A percentile compares a stretch with the other conserved stretches of the same genome.
These are phyloP conservation scores for Agaricus subrufescens DNA, from an alignment of 768 basidiomycete species.

Conservation along the genomic window DNA sequence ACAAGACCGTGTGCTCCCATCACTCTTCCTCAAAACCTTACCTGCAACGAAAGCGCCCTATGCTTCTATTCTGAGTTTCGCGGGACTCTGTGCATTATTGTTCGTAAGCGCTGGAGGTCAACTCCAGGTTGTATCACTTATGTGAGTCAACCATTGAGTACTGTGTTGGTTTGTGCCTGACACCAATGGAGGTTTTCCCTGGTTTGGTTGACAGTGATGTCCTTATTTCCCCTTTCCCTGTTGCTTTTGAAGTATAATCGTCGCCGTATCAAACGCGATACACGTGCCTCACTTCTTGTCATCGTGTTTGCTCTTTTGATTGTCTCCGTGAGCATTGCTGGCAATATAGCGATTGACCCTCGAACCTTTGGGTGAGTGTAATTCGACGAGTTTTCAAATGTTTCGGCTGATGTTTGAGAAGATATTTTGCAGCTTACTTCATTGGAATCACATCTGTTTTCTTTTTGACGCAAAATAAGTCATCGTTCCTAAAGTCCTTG, in stretches of 20 bases:
- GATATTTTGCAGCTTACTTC: slow-evolving; percentile 62
- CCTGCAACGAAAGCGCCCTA: slow-evolving; percentile 49
- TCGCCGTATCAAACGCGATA: slow-evolving; percentile 45
- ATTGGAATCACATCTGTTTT: slow-evolving; percentile 45
- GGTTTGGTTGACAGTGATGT: slow-evolving; percentile 63
- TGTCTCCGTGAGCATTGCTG: slow-evolving; percentile 41
- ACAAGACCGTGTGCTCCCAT: slow-evolving; percentile 57
- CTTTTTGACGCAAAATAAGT: slow-evolving; percentile 48
- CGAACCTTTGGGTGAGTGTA: slow-evolving; percentile 45
- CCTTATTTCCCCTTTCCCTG: slow-evolving; percentile 56
- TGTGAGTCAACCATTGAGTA: slow-evolving; percentile 28
- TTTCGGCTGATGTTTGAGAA: slow-evolving; percentile 17
- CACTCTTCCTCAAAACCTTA: slow-evolving; percentile 40
- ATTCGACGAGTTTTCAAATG: background rate
- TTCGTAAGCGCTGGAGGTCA: slow-evolving; percentile 56
- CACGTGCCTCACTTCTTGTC: slow-evolving; percentile 32
- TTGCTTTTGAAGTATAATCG: slow-evolving; percentile 63
- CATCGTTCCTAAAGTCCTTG: slow-evolving; percentile 43
- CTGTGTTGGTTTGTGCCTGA: background rate
- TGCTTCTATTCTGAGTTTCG: slow-evolving; percentile 46
- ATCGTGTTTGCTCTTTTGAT: slow-evolving; percentile 40
- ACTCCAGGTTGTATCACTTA: slow-evolving; percentile 51
- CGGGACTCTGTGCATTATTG: slow-evolving; percentile 42
- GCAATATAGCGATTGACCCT: slow-evolving; percentile 58
- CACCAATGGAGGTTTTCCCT: slow-evolving; percentile 50